phyloP scores from a whole-genome alignment of 306 rosid species.

The Morella rubra region DNA sequence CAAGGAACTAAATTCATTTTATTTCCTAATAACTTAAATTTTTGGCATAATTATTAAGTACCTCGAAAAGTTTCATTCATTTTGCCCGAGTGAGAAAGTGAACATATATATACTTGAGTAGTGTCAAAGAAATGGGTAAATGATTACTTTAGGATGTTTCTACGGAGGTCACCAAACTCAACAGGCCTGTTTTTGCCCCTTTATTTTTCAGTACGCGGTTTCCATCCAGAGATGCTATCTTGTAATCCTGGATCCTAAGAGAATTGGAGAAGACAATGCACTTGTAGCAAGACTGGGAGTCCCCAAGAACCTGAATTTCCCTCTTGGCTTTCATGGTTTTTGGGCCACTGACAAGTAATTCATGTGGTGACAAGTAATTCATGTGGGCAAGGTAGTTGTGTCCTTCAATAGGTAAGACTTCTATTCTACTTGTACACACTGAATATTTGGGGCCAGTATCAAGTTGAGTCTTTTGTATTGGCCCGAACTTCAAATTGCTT shows the following conservation, averaged over 20 bases:
- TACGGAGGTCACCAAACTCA: too few relatives aligned
- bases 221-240: conserved; percentile 75
- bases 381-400: not conserved
- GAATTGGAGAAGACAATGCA: conserved; percentile 64
- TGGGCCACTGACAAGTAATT: conserved; percentile 53
- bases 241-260: conserved; percentile 54
- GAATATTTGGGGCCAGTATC: not conserved
- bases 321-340: conserved; percentile 84
- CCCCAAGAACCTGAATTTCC: conserved; percentile 76
- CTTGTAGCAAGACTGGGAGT: conserved; percentile 74
- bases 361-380: conserved; percentile 6
- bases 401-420: not conserved
- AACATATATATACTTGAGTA: too few relatives aligned
- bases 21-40: too few relatives aligned
- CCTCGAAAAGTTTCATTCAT: too few relatives aligned
- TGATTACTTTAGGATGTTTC: not conserved
- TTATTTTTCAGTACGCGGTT: conserved; percentile 72
- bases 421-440: not conserved
- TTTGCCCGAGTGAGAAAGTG: too few relatives aligned
- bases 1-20: too few relatives aligned
- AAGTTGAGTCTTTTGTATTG: too few relatives aligned
- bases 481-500: not conserved
- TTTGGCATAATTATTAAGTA: too few relatives aligned
- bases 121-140: too few relatives aligned
- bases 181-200: not conserved